Evolutionary conservation across 805 yeast genomes (phyloP).

Genomic region (Candida stauntonica): DNA sequence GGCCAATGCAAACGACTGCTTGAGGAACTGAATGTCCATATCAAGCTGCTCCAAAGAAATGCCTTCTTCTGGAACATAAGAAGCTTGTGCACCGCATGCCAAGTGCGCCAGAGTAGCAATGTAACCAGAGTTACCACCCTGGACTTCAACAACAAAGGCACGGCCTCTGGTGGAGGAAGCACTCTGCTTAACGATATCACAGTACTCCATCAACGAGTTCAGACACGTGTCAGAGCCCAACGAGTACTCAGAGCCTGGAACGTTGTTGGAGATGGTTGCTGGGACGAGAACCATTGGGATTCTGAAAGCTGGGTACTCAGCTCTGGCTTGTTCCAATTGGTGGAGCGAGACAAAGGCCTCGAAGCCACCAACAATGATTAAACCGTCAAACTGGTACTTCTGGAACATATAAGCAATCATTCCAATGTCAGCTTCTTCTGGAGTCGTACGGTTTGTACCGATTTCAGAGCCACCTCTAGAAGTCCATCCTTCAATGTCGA

Average conservation of each 20-base stretch:
- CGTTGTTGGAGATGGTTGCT: conserved; percentile 94
- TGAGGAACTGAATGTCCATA: conserved; percentile 68
- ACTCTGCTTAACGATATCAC: conserved; percentile 91
- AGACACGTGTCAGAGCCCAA: conserved; percentile 94
- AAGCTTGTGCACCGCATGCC: conserved; percentile 60
- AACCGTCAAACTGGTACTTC: conserved; percentile 81
- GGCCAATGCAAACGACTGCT: conserved; percentile 30
- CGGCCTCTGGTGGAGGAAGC: conserved; percentile 96
- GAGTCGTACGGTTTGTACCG: conserved; percentile 66
- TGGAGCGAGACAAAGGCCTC: conserved; percentile 90
- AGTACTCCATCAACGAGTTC: conserved; percentile 84
- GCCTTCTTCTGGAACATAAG: conserved; percentile 49
- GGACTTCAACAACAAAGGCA: conserved; percentile 94
- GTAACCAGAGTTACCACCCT: conserved; percentile 96
- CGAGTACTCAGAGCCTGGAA: conserved; percentile 98
- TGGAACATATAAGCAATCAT: conserved; percentile 90
- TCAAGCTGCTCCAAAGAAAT: conserved; percentile 63
- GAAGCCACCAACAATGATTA: conserved; percentile 91
- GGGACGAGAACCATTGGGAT: conserved; percentile 94
- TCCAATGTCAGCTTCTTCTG: conserved; percentile 65
- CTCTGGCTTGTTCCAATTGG: conserved; percentile 74
- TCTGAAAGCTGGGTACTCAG: conserved; percentile 81
- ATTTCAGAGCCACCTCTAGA: conserved; percentile 92
- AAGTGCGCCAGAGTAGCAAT: conserved; percentile 73
- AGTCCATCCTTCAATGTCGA: conserved; percentile 85